Percentiles rank a stretch among this genome's conserved stretches.
phyloP scores from a whole-genome alignment of 1,139 yeast genomes.

The Pichia norvegensis region DNA sequence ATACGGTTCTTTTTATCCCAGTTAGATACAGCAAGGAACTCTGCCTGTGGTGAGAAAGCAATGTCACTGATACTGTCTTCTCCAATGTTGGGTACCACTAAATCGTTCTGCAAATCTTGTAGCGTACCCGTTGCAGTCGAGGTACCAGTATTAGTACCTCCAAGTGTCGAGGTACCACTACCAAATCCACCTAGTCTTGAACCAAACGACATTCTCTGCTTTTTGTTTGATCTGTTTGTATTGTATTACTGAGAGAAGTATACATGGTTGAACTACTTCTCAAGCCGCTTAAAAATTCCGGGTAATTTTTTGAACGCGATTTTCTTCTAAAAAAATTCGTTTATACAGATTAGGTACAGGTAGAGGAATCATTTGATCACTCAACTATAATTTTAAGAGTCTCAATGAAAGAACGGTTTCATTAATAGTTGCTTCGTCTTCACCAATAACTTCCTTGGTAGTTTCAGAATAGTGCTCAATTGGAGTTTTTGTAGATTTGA shows the following conservation, averaged over 20 bases:
- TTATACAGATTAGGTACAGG: no score
- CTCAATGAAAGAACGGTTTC: slow-evolving; percentile 78
- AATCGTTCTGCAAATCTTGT: slow-evolving; percentile 67
- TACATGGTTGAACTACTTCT: no score
- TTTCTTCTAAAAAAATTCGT: background rate
- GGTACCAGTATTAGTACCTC: slow-evolving; percentile 11
- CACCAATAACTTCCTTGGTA: slow-evolving; percentile 52
- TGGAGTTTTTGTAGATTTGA: slow-evolving; percentile 70
- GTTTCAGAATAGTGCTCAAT: slow-evolving; percentile 37
- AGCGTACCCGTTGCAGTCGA: slow-evolving; percentile 47
- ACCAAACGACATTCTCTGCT: slow-evolving; percentile 20
- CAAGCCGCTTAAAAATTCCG: background rate
- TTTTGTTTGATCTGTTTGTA: background rate
- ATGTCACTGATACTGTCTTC: slow-evolving; percentile 87
- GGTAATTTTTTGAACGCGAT: background rate
- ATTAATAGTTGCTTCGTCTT: slow-evolving; percentile 85
- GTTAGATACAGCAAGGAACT: slow-evolving; percentile 69
- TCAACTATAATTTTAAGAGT: slow-evolving; percentile 50
- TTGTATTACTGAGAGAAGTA: background rate
- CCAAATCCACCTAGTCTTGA: slow-evolving; percentile 2
- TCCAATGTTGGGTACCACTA: slow-evolving; percentile 75
- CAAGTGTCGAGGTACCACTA: slow-evolving; percentile 6
- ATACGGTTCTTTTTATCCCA: slow-evolving; percentile 96
- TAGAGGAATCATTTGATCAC: no score
- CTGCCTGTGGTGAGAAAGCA: slow-evolving; percentile 88